Evolutionary conservation across 1,284 basidiomycete species (phyloP), one percentile per base, ranked within the genome.

Genomic region (Boletellus deceptivus): DNA sequence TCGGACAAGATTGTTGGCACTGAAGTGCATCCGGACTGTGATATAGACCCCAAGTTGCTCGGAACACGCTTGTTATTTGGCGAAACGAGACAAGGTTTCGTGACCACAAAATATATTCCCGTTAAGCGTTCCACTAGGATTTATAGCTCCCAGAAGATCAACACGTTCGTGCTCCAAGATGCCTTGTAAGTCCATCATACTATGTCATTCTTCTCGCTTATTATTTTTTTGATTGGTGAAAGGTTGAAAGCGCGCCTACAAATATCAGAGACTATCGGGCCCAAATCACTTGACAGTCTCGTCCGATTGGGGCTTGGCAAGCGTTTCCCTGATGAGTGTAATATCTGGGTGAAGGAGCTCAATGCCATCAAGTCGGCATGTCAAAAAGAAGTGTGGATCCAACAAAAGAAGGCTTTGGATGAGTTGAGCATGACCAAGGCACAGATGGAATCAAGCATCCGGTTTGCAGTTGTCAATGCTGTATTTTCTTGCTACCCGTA

Each of bases 61-160:
- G 56, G 57, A 20, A 72, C 71, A 25, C 59, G 55, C 18, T 48
- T 74, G 0, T 34, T 72, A n/a, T 55, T 44, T 37, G 71, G 71
- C 11, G 71, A 72, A 53, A 70, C 69, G 10, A 52, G 50, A 13
- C 70, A 72, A 54, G 71, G 63, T 2, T 60, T 72, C 27, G 52
- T 73, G 51, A 70, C 65, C 0, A 50, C 53, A 3, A 43, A 45
- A 46, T 73, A 67, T 46, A 49, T 63, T 2, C 51, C 61, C 18
- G 46, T 48, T 6, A 63, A 44, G 42, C 60, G 54, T 18, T 43
- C 29, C 2, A 9, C 52, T 20, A 57, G 51, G 22, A 2, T 25
- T 27, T 17, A 57, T 10, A 48, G 34, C 4, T 36, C 53, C 2
- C 53, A 54, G 40, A 55, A 3, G 17, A 33, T 55, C 2, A 46